Conservation (phyloP, 805 yeast genomes). For the Pichia cephalocereana region DNA sequence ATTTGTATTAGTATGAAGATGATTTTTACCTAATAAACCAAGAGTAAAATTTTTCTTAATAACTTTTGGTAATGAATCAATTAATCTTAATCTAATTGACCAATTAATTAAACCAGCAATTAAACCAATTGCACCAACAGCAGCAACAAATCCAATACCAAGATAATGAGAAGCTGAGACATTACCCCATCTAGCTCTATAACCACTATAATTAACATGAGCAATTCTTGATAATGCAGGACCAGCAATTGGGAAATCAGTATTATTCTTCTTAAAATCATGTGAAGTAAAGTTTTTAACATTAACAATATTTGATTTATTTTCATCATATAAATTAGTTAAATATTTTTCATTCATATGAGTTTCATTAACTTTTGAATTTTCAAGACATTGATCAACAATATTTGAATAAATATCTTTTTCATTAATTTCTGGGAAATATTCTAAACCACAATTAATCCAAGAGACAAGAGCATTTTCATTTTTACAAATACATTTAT, state of each 20-base stretch:
- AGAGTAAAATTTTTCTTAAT: slow-evolving; percentile 20
- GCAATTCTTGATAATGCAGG: slow-evolving; percentile 16
- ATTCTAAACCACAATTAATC: slow-evolving; percentile 18
- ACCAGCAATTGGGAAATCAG: slow-evolving; percentile 29
- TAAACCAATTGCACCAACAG: slow-evolving; percentile 39
- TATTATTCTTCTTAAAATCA: slow-evolving; percentile 16
- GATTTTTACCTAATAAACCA: slow-evolving; percentile 18
- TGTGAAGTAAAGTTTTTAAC: slow-evolving; percentile 20
- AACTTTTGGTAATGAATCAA: slow-evolving; percentile 14
- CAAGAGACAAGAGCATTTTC: slow-evolving; percentile 23
- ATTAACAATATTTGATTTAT: slow-evolving; percentile 26
- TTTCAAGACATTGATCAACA: slow-evolving; percentile 14
- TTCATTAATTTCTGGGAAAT: slow-evolving; percentile 1
- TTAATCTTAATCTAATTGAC: slow-evolving; percentile 21
- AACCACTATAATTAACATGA: slow-evolving; percentile 17
- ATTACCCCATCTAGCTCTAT: slow-evolving; percentile 26
- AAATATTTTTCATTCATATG: slow-evolving; percentile 1
- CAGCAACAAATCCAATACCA: slow-evolving; percentile 39
- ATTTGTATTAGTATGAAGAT: slow-evolving; percentile 11
- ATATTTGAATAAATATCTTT: slow-evolving; percentile 6
- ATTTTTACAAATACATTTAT: slow-evolving; percentile 20
- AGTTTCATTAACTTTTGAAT: slow-evolving; percentile 11
- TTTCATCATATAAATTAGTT: slow-evolving; percentile 22
- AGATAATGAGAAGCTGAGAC: slow-evolving; percentile 33
- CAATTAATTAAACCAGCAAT: slow-evolving; percentile 35